Evolutionary conservation across 768 basidiomycete genomes (phyloP).

Genomic region (Mycena galopus): DNA sequence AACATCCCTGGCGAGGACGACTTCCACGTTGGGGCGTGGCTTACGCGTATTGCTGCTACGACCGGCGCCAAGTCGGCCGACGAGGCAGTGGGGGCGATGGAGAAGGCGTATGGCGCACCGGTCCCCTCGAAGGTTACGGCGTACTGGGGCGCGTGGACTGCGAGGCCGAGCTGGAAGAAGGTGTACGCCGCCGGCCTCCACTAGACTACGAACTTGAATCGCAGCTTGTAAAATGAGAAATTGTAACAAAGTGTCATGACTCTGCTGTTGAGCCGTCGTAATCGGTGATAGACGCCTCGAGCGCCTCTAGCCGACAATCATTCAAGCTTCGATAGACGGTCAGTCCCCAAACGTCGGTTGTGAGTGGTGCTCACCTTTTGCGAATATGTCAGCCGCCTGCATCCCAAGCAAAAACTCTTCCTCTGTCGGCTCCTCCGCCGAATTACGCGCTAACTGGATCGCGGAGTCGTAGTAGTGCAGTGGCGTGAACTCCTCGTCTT

Average conservation of each 20-base stretch:
- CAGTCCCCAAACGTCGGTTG: background rate
- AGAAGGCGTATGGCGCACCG: slow-evolving; percentile 48
- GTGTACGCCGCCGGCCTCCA: slow-evolving; percentile 60
- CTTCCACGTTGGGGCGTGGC: slow-evolving; percentile 67
- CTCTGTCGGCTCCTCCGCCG: slow-evolving; percentile 71
- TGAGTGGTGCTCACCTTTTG: slow-evolving; percentile 59
- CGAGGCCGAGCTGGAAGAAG: slow-evolving; percentile 60
- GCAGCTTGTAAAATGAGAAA: background rate
- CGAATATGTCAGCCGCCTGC: slow-evolving; percentile 71
- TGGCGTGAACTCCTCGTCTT: slow-evolving; percentile 75
- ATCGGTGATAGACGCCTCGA: slow-evolving; percentile 66
- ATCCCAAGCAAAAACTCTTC: slow-evolving; percentile 76
- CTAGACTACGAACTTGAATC: slow-evolving; percentile 42
- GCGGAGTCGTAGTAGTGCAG: slow-evolving; percentile 85
- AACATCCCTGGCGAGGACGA: slow-evolving; percentile 64
- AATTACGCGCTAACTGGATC: slow-evolving; percentile 78
- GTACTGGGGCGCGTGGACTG: slow-evolving; percentile 61
- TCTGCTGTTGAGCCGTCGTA: slow-evolving; percentile 44
- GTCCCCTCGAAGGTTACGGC: slow-evolving; percentile 18
- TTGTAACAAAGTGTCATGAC: slow-evolving; percentile 26
- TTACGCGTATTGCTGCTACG: slow-evolving; percentile 59
- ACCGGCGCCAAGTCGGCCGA: slow-evolving; percentile 51
- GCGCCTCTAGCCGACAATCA: slow-evolving; percentile 76
- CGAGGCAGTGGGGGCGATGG: slow-evolving; percentile 53
- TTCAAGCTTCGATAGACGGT: slow-evolving; percentile 58